phyloP scores from a whole-genome alignment of 2,329 filamentous ascomycete genomes.

The Cladophialophora exuberans region DNA sequence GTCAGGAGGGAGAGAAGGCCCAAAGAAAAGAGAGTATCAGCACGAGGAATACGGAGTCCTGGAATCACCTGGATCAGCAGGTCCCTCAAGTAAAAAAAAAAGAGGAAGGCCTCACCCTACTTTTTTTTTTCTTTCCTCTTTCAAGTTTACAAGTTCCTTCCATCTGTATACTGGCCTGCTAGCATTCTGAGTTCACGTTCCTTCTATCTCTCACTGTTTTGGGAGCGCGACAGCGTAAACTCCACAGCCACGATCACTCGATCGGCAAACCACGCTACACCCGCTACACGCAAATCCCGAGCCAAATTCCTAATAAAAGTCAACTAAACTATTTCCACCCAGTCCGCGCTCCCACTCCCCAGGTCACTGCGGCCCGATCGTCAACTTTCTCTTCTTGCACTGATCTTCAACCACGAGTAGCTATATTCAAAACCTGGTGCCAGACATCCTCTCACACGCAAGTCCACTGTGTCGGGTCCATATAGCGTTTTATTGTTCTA shows the following conservation, averaged over 20 bases:
- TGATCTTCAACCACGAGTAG: not conserved
- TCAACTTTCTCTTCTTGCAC: conserved; percentile 8
- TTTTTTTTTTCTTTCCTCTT: not conserved
- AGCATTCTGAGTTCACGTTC: too few relatives aligned
- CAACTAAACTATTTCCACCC: conserved; percentile 12
- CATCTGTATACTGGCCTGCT: not conserved
- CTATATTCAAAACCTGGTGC: not conserved
- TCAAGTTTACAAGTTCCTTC: not conserved
- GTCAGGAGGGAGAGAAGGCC: conserved; percentile 7
- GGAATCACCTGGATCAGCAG: conserved; percentile 26
- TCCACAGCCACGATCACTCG: conserved; percentile 16
- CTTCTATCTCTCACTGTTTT: too few relatives aligned
- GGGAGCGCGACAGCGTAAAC: conserved; percentile 4
- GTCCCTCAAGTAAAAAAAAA: conserved; percentile 10
- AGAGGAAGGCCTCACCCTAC: conserved; percentile 9
- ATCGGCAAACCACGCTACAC: conserved; percentile 15
- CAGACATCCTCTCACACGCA: not conserved
- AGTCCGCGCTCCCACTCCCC: conserved; percentile 10
- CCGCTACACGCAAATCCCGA: conserved; percentile 14
- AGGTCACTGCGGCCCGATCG: conserved; percentile 5
- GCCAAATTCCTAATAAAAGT: conserved; percentile 16
- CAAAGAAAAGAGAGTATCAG: conserved; percentile 10
- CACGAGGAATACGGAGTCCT: conserved; percentile 11
- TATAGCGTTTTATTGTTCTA: not conserved
- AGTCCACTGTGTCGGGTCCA: conserved; percentile 8